Evolutionary conservation across 2,329 filamentous ascomycete species (phyloP).

Genomic region (Parastagonospora nodorum): DNA sequence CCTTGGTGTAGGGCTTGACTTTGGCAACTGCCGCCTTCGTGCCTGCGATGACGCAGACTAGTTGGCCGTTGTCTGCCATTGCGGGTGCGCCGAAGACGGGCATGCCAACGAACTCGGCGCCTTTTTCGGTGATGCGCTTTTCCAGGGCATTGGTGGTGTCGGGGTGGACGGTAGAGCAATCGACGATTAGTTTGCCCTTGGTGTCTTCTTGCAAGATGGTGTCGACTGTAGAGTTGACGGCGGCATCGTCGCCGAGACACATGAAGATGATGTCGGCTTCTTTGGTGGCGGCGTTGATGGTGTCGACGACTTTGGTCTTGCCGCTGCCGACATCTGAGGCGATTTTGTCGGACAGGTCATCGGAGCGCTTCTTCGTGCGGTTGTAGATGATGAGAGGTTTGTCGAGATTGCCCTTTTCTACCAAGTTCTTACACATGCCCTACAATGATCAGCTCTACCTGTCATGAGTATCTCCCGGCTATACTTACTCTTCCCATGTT

Average conservation of each 20-base stretch:
- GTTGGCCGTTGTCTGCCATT: slow-evolving; percentile 71
- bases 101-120: slow-evolving; percentile 75
- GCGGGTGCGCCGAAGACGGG: slow-evolving; percentile 75
- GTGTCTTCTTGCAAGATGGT: slow-evolving; percentile 62
- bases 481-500: slow-evolving; percentile 79
- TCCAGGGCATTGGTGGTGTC: slow-evolving; percentile 74
- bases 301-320: slow-evolving; percentile 67
- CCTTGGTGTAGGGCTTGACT: slow-evolving; percentile 72
- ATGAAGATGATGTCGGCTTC: slow-evolving; percentile 80
- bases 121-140: slow-evolving; percentile 60
- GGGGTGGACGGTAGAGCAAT: slow-evolving; percentile 87
- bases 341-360: slow-evolving; percentile 66
- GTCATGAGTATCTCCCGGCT: neutral
- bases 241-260: slow-evolving; percentile 78
- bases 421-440: slow-evolving; percentile 86
- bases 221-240: slow-evolving; percentile 67
- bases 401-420: slow-evolving; percentile 73
- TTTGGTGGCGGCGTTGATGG: slow-evolving; percentile 68
- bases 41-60: slow-evolving; percentile 76
- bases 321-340: slow-evolving; percentile 63
- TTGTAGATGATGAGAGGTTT: slow-evolving; percentile 80
- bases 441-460: slow-evolving; percentile 39
- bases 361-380: slow-evolving; percentile 70
- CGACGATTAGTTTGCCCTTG: slow-evolving; percentile 77
- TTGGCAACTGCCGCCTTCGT: slow-evolving; percentile 63